Base-by-base conservation (phyloP, 2,329 filamentous ascomycete species). In the Akanthomyces uredinophilus region DNA sequence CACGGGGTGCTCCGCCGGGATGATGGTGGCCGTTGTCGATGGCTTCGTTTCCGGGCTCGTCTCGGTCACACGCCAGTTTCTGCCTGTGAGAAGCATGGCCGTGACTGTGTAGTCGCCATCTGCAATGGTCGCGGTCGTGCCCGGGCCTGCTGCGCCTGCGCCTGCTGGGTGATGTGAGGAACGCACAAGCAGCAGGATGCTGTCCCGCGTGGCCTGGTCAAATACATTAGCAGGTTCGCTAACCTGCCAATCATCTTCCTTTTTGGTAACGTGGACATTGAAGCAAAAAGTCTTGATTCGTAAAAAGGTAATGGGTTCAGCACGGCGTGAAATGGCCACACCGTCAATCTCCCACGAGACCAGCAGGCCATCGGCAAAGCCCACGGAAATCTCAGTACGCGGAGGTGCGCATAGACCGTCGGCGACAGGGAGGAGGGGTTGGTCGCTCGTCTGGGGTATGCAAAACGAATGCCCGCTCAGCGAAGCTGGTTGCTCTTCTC, bases 291-390 rank as follows among this genome's bases (percentile, higher is more conserved):
- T 73, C 43, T 68, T 66, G 22, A 76, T 63, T 49, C 73, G 73
- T 22, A 76, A 65, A 56, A 74, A 75, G 29, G 66, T 64, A 35
- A 74, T 66, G 13, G 66, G 64, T 27, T 69, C 68, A 18, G 63
- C 60, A 37, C 67, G 71, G 11, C 66, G 63, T 6, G 68, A 64
- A 29, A 75, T 73, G 22, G 69, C 68, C 11, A 74, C 71, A n/a
- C 69, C 72, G 27, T 75, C 69, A 54, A 71, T 68, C 63, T 75
- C 74, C 74, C 74, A 76, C 6, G 71, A 69, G 13, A 75, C 67
- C 16, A 76, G 66, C 27, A 68, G 66, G 20, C 68, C 69, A 56
- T 74, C 72, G 16, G 68, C 66, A 64, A 75, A 75, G 18, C 74
- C 74, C 11, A 76, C 63, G 0, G 70, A 75, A 16, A 75, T 67